Evolutionary conservation across 768 basidiomycete genomes (phyloP), one percentile per base, ranked within the genome.

Genomic region (Boletus vermiculosoides): DNA sequence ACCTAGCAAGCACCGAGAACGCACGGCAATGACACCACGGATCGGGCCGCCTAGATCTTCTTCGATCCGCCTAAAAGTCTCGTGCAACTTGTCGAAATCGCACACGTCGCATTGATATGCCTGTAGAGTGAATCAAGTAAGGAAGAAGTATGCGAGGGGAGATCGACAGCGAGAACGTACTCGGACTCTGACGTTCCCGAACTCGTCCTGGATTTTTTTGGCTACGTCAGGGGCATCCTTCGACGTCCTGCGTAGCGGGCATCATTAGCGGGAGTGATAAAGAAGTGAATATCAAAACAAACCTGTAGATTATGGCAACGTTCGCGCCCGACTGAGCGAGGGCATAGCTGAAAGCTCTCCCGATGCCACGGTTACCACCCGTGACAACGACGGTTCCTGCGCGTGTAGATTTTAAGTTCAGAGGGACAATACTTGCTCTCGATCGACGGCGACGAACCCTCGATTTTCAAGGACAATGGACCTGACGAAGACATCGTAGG

Each of bases 21-120:
- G 28, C 53, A 85, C 84, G 22, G 85, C 83, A 30, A 87, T 79
- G 34, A 87, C 71, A 5, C 84, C 85, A 3, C 70, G 69, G 47
- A 87, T 78, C 5, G 70, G 63, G 0, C 79, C 3, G 0, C 1
- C 76, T 45, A 84, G 62, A 7, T 85, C 83, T 0, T 70, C 42
- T 53, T 84, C 68, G 40, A 87, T 85, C 53, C 70, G 67, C 44
- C 70, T 69, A 49, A 87, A 78, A 0, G 77, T 79, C 49, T 75
- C 63, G 25, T 67, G 71, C 54, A 84, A 76, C 12, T 71, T 58
- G 5, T 78, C 74, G 0, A 73, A 65, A 45, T 86, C 71, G 11
- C 78, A 75, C 16, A 87, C 85, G 59, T 87, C 84, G 58, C 83
- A 84, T 69, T 86, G 74, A 52, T 80, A 87, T 0, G 85, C 83